phyloP scores from a whole-genome alignment of 192 early-diverging fungal genomes.

The Gamsiella multidivaricata region DNA sequence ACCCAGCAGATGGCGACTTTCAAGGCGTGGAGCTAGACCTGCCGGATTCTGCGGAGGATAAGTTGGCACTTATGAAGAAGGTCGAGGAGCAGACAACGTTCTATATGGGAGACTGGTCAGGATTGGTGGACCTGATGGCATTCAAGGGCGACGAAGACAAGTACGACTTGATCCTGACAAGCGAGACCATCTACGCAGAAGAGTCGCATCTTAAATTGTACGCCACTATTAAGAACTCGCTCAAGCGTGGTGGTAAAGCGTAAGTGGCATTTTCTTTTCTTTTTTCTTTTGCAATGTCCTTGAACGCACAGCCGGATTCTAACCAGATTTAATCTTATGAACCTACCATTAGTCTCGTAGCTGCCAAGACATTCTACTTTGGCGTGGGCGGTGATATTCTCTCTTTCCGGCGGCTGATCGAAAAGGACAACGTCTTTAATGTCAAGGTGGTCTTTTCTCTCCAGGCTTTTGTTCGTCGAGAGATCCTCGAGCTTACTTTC shows the following conservation, averaged over 20 bases:
- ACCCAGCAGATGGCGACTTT: conserved; percentile 42
- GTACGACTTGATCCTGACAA: conserved; percentile 80
- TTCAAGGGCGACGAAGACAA: conserved; percentile 59
- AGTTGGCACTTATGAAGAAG: conserved; percentile 36
- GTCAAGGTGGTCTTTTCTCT: conserved; percentile 70
- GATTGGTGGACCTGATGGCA: conserved; percentile 58
- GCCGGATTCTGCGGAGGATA: conserved; percentile 48
- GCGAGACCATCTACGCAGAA: conserved; percentile 82
- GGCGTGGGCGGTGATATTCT: conserved; percentile 89
- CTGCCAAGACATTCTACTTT: conserved; percentile 96
- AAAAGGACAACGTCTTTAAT: conserved; percentile 63
- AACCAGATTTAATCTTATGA: background rate
- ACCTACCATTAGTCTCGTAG: conserved; percentile 69
- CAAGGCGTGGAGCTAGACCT: conserved; percentile 49
- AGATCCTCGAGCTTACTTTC: conserved; percentile 75
- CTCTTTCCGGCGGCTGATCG: conserved; percentile 75
- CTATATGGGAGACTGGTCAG: conserved; percentile 77
- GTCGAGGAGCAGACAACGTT: conserved; percentile 62
- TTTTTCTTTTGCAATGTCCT: background rate
- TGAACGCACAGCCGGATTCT: background rate
- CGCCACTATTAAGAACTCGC: conserved; percentile 66
- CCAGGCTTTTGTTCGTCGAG: conserved; percentile 72
- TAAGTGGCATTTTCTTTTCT: conserved; percentile 49
- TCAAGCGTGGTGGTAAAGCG: conserved; percentile 60
- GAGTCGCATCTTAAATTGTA: conserved; percentile 71